Conservation (phyloP, 2,329 filamentous ascomycete species). For the Penicillium capsulatum region DNA sequence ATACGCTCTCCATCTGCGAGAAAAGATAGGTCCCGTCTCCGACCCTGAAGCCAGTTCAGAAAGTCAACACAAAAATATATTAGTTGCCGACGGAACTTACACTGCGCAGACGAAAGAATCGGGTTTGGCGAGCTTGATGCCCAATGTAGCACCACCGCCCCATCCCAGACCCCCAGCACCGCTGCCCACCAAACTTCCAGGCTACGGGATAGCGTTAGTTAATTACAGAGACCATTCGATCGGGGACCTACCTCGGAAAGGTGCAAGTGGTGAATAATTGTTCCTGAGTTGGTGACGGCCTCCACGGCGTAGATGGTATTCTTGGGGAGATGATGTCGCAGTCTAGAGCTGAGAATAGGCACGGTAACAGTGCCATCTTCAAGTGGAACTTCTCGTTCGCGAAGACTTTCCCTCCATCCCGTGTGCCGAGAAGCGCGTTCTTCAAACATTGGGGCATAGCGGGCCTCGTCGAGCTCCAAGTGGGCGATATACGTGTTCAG, state of each 20-base stretch:
- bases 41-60: no score
- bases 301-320: slow-evolving; percentile 71
- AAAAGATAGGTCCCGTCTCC: slow-evolving; percentile 65
- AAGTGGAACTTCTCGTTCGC: slow-evolving; percentile 5
- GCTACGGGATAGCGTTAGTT: slow-evolving; percentile 8
- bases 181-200: slow-evolving; percentile 18
- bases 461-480: slow-evolving; percentile 1
- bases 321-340: slow-evolving; percentile 53
- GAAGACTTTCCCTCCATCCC: slow-evolving; percentile 8
- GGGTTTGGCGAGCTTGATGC: slow-evolving; percentile 64
- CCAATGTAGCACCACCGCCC: slow-evolving; percentile 69
- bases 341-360: slow-evolving; percentile 51
- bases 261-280: slow-evolving; percentile 23
- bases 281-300: slow-evolving; percentile 65
- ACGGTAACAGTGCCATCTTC: slow-evolving; percentile 39
- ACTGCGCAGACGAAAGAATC: slow-evolving; percentile 57
- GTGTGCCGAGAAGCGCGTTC: slow-evolving; percentile 7
- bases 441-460: slow-evolving; percentile 8
- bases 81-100: slow-evolving; percentile 8
- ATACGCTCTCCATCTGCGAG: slow-evolving; percentile 59
- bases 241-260: slow-evolving; percentile 9
- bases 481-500: slow-evolving; percentile 32
- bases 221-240: background rate
- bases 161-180: slow-evolving; percentile 74
- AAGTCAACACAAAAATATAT: no score